Base-by-base conservation (phyloP, 176 grass and related monocot species). In the Echinochloa phyllopogon region DNA sequence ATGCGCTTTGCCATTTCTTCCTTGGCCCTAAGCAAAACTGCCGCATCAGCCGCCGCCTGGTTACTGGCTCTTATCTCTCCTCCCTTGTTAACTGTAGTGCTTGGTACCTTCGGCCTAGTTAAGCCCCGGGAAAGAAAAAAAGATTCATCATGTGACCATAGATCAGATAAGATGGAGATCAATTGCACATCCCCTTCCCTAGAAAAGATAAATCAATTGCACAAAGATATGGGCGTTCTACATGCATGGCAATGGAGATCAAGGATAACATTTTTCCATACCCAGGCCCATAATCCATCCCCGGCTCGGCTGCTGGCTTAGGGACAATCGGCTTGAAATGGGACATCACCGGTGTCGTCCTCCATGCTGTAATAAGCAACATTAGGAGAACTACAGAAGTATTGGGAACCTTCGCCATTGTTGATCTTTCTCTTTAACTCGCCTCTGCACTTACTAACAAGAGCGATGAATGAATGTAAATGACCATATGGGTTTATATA, bases 1-100 rank as follows among this genome's bases (percentile, higher is more conserved):
- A 83, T 43, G 21, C 69, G 82, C 70, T 81, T 89, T 1, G 71
- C 29, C 64, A 89, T 53, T 6, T 89, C 70, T 44, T 89, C 82
- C 79, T 81, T 81, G 13, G 52, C 51, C 51, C 48, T 81, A 4
- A 85, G 8, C 24, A 76, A 3, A 49, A 69, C 0, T 0, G 52
- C 42, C 2, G 76, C 87, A 10, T 89, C 76, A 9, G 41, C 62
- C 17, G 82, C 82, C n/a, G 52, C 69, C 60, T 82, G 13, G 40
- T 42, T 27, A 13, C 27, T 20, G 47, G 3, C 16, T 42, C 3
- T 8, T 3, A 33, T 27, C 25, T 10, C 4, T 33, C 60, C 60
- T 5, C 60, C 13, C 60, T 33, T 62, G 59, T 4, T 63, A 63
- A 63, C 5, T 6, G 24, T 8, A 12, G 25, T 25, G 11, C 27